These are phyloP conservation scores for Ceratobasidium sp. DNA, from an alignment of 1,284 basidiomycete species.

Conservation along the genomic window DNA sequence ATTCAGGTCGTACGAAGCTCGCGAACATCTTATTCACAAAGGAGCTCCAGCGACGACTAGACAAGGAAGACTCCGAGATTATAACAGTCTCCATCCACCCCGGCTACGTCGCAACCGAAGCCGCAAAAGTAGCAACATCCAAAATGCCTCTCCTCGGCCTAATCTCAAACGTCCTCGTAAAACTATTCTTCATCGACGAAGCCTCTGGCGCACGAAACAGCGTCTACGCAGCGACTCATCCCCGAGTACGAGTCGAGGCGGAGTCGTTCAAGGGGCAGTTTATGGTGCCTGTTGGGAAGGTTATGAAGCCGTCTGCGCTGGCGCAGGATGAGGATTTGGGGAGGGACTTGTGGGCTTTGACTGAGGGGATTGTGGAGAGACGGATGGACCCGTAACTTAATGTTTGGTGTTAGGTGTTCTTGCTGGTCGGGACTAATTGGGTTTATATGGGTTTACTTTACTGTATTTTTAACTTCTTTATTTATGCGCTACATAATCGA, in stretches of 20 bases:
- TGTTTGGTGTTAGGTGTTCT: conserved; percentile 28
- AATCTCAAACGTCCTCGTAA: conserved; percentile 53
- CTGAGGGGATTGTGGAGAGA: conserved; percentile 56
- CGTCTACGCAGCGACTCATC: conserved; percentile 64
- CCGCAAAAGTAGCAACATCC: conserved; percentile 24
- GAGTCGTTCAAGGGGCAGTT: conserved; percentile 64
- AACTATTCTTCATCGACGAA: conserved; percentile 57
- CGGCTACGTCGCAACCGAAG: conserved; percentile 57
- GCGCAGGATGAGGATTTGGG: conserved; percentile 58
- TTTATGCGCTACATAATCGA: background rate
- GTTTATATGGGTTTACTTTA: background rate
- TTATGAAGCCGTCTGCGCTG: conserved; percentile 55
- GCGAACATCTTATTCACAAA: conserved; percentile 54
- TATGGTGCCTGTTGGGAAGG: conserved; percentile 59
- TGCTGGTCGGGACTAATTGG: background rate
- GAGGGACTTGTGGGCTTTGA: conserved; percentile 62
- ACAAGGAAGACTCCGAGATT: conserved; percentile 55
- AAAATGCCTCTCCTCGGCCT: conserved; percentile 51
- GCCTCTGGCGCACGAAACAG: conserved; percentile 62
- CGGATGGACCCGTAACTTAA: conserved; percentile 23
- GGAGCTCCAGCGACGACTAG: conserved; percentile 54
- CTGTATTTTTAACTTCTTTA: conserved; percentile 19
- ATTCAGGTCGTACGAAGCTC: conserved; percentile 58
- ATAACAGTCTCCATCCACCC: conserved; percentile 57
- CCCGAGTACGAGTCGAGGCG: conserved; percentile 57